These are phyloP conservation scores for Porpolomopsis calyptriformis DNA, from an alignment of 768 basidiomycete genomes.

Conservation along the genomic window DNA sequence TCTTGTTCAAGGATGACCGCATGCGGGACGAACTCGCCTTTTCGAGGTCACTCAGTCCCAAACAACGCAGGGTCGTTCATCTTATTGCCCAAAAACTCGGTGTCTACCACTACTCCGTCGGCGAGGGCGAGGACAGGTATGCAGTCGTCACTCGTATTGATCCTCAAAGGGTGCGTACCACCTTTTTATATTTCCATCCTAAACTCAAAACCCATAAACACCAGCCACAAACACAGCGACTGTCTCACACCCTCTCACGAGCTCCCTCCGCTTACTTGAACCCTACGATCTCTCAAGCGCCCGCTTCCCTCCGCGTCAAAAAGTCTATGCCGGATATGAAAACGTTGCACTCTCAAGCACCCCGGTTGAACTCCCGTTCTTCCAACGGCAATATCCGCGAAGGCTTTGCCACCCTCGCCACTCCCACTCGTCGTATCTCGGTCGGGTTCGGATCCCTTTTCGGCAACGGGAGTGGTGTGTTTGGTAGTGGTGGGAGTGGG, in stretches of 20 bases:
- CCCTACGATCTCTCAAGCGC: constrained; percentile 36
- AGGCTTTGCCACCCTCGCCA: constrained; percentile 80
- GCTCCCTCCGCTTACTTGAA: constrained; percentile 74
- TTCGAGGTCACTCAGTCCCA: constrained; percentile 73
- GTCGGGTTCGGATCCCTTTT: constrained; percentile 65
- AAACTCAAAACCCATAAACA: constrained; percentile 18
- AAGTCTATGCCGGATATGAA: constrained; percentile 99
- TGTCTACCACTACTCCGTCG: constrained; percentile 88
- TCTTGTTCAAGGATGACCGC: constrained; percentile 94
- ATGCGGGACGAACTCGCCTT: constrained; percentile 98
- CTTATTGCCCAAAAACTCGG: constrained; percentile 94
- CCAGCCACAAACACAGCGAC: constrained; percentile 35
- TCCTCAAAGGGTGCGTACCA: constrained; percentile 57
- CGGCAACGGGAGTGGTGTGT: constrained; percentile 30
- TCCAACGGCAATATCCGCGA: constrained; percentile 84
- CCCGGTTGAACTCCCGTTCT: constrained; percentile 66
- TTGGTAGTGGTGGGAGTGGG: neutral
- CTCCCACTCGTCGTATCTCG: constrained; percentile 69
- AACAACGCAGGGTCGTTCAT: constrained; percentile 88
- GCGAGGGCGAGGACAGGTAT: constrained; percentile 85
- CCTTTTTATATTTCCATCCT: constrained; percentile 1
- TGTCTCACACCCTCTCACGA: constrained; percentile 63
- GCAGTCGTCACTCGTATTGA: constrained; percentile 91
- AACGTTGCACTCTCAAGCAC: constrained; percentile 68
- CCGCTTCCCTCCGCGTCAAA: constrained; percentile 70